Base-by-base conservation (phyloP, 2,329 filamentous ascomycete species). In the Arthrobotrys sphaeroides region DNA sequence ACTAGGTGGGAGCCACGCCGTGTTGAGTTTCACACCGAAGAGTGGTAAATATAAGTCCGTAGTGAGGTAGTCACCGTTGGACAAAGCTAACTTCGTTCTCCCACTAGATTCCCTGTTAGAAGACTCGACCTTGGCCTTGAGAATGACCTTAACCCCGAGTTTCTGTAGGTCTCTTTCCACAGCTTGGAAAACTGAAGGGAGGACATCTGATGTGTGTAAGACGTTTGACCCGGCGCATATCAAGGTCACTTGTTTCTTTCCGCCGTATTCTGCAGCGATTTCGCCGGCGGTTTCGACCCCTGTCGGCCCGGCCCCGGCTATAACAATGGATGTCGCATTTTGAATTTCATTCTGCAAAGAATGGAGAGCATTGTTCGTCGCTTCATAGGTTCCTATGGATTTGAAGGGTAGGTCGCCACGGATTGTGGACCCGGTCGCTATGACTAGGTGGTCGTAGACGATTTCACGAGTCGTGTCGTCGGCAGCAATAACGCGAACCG, bases 231-330 rank as follows among this genome's bases (percentile, higher is more conserved):
- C 51, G 12, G 66, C 45, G 13, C 62, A 43, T 9, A 78, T 62
- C 22, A 78, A 43, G 3, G 66, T 75, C 10, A 78, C 66, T 16
- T 75, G 24, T 36, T 78, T 78, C 45, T 66, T 59, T 10, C 36
- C 43, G 5, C 66, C 65, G 22, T 78, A 78, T 13, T 61, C 65
- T 3, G 66, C 75, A 13, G 67, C 81, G 43, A 82, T 51, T 66
- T 83, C 82, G 22, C 81, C 81, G 42, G 81, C 78, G 22, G 78
- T 78, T 65, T 82, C 82, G 38, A 81, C 78, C n/a, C 82, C 82
- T 0, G 82, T 83, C 2, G 79, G 74, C 9, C 81, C 82, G 13
- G 77, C 81, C 5, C 82, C 82, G 22, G 78, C 81, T 16, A 83
- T 69, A 5, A 80, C 78, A 43, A 83, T 82, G 0, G 77, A 77